A percentile compares a stretch with the other conserved stretches of the same genome.
phyloP scores from a whole-genome alignment of 2,329 filamentous ascomycete species.

The Xylariaceae sp. region DNA sequence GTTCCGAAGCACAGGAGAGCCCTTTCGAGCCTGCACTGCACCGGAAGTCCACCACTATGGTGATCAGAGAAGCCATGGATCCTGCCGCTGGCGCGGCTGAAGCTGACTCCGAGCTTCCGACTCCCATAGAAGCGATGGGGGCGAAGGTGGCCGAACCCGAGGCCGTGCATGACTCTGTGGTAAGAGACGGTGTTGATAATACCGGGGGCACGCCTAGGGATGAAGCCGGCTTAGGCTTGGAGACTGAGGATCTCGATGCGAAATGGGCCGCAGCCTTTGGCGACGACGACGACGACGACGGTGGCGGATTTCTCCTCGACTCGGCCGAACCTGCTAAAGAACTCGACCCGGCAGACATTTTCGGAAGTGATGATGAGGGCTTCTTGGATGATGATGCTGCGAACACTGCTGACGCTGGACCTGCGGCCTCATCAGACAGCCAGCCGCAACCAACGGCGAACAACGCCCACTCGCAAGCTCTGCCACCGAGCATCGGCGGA shows the following conservation, averaged over 20 bases:
- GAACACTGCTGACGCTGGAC: conserved; percentile 30
- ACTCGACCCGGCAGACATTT: conserved; percentile 57
- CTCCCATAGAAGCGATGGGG: conserved; percentile 13
- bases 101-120: conserved; percentile 17
- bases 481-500: conserved; percentile 22
- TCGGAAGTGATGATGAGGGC: conserved; percentile 79
- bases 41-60: conserved; percentile 64
- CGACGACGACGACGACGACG: conserved; percentile 62
- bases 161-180: conserved; percentile 3
- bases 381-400: conserved; percentile 80
- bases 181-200: conserved; percentile 15
- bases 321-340: conserved; percentile 34
- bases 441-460: conserved; percentile 4
- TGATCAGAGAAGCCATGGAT: conserved; percentile 37
- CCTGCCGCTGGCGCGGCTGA: conserved; percentile 1
- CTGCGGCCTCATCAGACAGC: conserved; percentile 13
- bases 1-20: conserved; percentile 19
- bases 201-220: conserved; percentile 13
- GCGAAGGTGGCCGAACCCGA: conserved; percentile 3
- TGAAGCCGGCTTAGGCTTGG: conserved; percentile 14
- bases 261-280: conserved; percentile 79
- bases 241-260: conserved; percentile 55
- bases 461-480: conserved; percentile 8
- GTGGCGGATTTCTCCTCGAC: conserved; percentile 54
- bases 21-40: conserved; percentile 35